Base-by-base conservation (phyloP, 2,329 filamentous ascomycete genomes). In the Aspergillus piperis region DNA sequence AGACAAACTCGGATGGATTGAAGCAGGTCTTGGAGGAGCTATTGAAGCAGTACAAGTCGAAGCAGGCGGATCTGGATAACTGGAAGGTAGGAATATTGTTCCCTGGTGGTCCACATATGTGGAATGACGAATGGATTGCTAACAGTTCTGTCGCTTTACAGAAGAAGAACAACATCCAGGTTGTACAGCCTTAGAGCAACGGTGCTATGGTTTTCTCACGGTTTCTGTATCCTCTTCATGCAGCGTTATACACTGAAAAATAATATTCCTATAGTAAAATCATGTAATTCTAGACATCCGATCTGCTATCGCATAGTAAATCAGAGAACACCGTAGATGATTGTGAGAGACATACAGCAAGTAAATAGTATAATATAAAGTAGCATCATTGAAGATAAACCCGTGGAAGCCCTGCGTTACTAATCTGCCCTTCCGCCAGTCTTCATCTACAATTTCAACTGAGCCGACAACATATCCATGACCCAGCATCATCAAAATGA, bases 21-120 rank as follows among this genome's bases (percentile, higher is more conserved):
- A 95, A 90, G 79, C 96, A 96, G 80, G 92, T 98, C 30, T 82
- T 98, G 58, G 93, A 97, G 65, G 94, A 97, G 75, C 81, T 99
- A 65, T 86, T 98, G 67, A 97, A 96, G 84, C 92, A 96, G 80
- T 98, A 98, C 83, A 96, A 96, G 82, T 81, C 83, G 32, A 96
- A 96, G 79, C 93, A 99, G 77, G 88, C 92, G 44, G 95, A 99
- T 74, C 86, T 99, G 83, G 94, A 99, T 75, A 93, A 89, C 77
- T 99, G 95, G 95, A 99, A 99, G 91, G 94, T 96, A 80, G 60
- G 87, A 73, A 47, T 21, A 32, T 44, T 32, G 15, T n/a, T 36
- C 15, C 11, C 8, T n/a, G 17, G 11, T 48, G 23, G 19, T 10
- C 25, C 7, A 10, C n/a, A 23, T 3, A 17, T 27, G 17, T 27